Base-by-base conservation (phyloP, 305 asterid species). In the Fraxinus ornus region DNA sequence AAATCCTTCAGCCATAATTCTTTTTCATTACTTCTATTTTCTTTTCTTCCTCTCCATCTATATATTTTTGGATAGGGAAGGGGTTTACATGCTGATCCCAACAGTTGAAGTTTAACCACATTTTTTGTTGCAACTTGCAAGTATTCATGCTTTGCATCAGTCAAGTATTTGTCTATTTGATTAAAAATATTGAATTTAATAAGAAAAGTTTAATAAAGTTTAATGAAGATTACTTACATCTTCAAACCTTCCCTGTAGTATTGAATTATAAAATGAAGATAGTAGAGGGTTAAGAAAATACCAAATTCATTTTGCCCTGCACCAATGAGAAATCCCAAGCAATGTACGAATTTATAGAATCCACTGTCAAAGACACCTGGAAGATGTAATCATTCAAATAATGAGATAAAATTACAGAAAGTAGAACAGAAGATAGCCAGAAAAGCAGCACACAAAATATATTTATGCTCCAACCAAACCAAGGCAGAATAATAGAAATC, bases 311-410 rank as follows among this genome's bases (percentile, higher is more conserved):
- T 87, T 93, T 94, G 83, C 99, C 98, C 89, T 93, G 98, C 80
- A 90, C 93, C 91, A 96, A 85, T 28, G 97, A 88, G 86, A 96
- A 96, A 88, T 96, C 99, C 98, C 99, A 96, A 80, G 97, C 99
- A 86, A 96, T 91, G 86, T 93, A 96, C 49, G 99, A 93, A 86
- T 96, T 94, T 83, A 91, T 37, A 19, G 98, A 92, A 79, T 94
- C 98, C 83, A 90, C 98, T 15, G 87, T 82, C 82, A 96, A 77
- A 75, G 92, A 79, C 82, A 96, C 97, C 99, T 93, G 82, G 36
- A 83, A 84, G 82, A 81, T 74, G 82, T 77, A 30, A 71, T 12
- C 79, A 78, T 75, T 82, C 32, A 44, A 60, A 75, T 78, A 70
- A 75, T 55, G 68, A 24, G 79, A 76, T 30, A 76, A 76, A 32